Base-by-base conservation (phyloP, 2,329 filamentous ascomycete species). In the Coleophoma crateriformis region DNA sequence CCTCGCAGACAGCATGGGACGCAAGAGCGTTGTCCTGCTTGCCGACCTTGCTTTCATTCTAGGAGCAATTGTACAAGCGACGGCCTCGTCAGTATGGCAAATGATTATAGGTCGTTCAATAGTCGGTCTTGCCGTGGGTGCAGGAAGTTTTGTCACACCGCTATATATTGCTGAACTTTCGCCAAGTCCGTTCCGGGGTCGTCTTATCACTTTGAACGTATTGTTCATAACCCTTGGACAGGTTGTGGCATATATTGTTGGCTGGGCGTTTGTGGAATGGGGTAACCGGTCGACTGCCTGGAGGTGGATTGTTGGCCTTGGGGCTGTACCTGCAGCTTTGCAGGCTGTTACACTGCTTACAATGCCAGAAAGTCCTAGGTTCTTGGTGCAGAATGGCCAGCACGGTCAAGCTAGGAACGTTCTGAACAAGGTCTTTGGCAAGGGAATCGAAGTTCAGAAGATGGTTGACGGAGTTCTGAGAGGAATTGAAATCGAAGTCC, bases 251-350 rank as follows among this genome's bases (percentile, higher is more conserved):
- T 96, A 96, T 67, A 65, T 95, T 2, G 71, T 90, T 7, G 92
- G 92, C 1, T 96, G 88, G 86, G 67, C 76, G 0, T 85, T 95
- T 43, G 77, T 82, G 6, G 75, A 78, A 49, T 72, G 73, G 50
- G 78, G 73, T 0, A 66, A 70, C 50, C 58, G 65, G 19, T 63
- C 61, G 34, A 78, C 76, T 12, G 89, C 87, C 1, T 97, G 92
- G 91, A 76, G 90, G 45, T 95, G 88, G 84, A 91, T 96, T 80
- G 90, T 96, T 0, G 91, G 91, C 0, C 68, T 96, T 0, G 92
- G 91, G 1, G 87, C 87, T 8, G 54, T 86, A 22, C 92, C 92
- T 0, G 91, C 90, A 0, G 66, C 79, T 0, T 49, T 90, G 3
- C 92, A 96, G 65, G 78, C 81, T 5, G 64, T 75, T 0, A 70